Percentiles rank a stretch among this genome's conserved stretches.
These are phyloP conservation scores for Cercis canadensis DNA, from an alignment of 306 rosid genomes.

Conservation along the genomic window DNA sequence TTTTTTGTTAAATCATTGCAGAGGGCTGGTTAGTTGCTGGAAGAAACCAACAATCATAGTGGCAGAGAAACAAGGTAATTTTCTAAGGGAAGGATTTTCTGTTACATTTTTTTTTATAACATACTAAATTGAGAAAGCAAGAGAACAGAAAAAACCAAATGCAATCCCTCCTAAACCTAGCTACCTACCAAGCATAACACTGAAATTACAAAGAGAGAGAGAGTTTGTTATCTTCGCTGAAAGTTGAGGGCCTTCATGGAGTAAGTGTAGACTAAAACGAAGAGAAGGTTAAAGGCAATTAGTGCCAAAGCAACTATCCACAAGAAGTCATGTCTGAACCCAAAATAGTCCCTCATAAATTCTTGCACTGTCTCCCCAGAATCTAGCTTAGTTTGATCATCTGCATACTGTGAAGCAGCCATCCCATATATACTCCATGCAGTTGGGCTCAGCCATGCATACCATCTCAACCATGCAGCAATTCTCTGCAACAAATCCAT, in stretches of 20 bases:
- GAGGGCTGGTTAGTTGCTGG: too few species aligned
- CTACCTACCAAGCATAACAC: too few species aligned
- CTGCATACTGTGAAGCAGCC: slow-evolving; percentile 44
- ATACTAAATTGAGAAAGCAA: too few species aligned
- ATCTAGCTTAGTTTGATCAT: slow-evolving; percentile 38
- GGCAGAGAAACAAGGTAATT: too few species aligned
- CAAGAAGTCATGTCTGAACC: slow-evolving; percentile 37
- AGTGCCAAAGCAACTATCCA: slow-evolving; percentile 40
- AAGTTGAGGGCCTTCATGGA: slow-evolving; percentile 36
- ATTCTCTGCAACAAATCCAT: too few species aligned
- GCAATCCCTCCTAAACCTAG: too few species aligned
- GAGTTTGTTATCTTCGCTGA: slow-evolving; percentile 39
- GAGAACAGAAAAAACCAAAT: too few species aligned
- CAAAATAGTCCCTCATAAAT: slow-evolving; percentile 36
- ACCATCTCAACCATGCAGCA: slow-evolving; percentile 48
- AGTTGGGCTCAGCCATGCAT: slow-evolving; percentile 43
- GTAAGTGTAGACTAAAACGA: slow-evolving; percentile 21
- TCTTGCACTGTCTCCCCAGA: slow-evolving; percentile 46
- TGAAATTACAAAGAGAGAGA: too few species aligned
- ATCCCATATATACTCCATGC: slow-evolving; percentile 49
- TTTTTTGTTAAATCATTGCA: too few species aligned
- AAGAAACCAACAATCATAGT: too few species aligned
- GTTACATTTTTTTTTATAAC: too few species aligned
- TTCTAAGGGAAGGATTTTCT: too few species aligned
- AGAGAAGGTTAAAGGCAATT: slow-evolving; percentile 33